Evolutionary conservation across 768 basidiomycete genomes (phyloP), one percentile per base, ranked within the genome.

Genomic region (Rhodotorula taiwanensis): DNA sequence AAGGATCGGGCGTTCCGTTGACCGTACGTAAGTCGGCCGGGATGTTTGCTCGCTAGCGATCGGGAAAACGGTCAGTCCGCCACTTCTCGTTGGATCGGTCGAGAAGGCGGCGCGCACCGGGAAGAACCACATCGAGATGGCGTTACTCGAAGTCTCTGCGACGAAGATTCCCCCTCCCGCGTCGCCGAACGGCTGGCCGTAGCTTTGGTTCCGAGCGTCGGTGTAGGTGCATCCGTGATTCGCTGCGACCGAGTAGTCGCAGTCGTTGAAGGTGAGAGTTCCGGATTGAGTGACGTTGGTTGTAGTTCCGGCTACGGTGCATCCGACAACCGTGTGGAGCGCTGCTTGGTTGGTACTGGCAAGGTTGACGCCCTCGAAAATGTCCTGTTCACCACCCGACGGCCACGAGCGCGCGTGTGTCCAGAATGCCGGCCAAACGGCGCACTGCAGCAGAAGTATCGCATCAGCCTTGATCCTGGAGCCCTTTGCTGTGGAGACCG

Each of bases 301-400:
- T 23, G 33, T 25, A 31, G 27, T 34, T 47, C 30, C 45, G 20
- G 41, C 18, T 27, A 55, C 52, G 48, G 45, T 48, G 49, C 60
- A 69, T 33, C 68, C 81, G 0, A 81, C 74, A 44, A 79, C 77
- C 0, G 87, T 87, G 74, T 90, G 89, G 21, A 90, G 77, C 0
- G 89, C 80, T 80, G 86, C 83, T 72, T 86, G 85, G 65, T 85
- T 87, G 57, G 78, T 76, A 5, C 79, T 78, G 45, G 81, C 80
- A 52, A 81, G 73, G 75, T 92, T 91, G 66, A 91, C 84, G 39
- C 84, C 86, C 74, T 92, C 89, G 62, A 91, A 82, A 15, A 86
- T 86, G 74, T 91, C 89, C 64, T 87, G 85, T 72, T 88, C 85
- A 21, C 72, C 72, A 16, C 69, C 71, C 5, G 28, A 28, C 1